phyloP scores from a whole-genome alignment of 192 early-diverging fungal genomes.

The Coemansia sp. region DNA sequence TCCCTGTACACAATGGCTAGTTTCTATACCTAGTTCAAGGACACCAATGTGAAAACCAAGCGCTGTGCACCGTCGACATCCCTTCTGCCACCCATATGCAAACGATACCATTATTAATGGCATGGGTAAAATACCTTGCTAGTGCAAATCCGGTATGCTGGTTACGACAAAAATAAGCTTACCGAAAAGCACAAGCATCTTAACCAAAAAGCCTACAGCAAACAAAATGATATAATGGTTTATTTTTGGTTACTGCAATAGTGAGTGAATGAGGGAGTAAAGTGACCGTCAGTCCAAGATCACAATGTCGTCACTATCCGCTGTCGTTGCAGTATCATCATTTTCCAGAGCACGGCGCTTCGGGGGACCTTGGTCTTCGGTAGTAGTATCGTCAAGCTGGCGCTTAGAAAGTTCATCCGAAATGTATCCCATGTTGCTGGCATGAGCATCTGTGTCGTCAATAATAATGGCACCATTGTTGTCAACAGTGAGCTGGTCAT shows the following conservation, averaged over 20 bases:
- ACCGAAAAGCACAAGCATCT: neutral
- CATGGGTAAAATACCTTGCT: no score
- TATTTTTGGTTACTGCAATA: neutral
- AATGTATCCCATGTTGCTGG: neutral
- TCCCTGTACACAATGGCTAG: no score
- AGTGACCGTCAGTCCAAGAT: neutral
- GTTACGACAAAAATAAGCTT: neutral
- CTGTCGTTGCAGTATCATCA: neutral
- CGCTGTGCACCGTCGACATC: neutral
- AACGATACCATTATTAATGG: neutral
- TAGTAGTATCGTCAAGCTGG: constrained; percentile 11
- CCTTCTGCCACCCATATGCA: no score
- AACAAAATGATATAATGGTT: neutral
- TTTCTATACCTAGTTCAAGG: neutral
- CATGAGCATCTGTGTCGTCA: constrained; percentile 5
- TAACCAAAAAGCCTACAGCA: no score
- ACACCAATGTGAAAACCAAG: neutral
- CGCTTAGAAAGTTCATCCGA: constrained; percentile 34
- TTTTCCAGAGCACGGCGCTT: constrained; percentile 28
- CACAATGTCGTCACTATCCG: neutral
- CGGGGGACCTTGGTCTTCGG: neutral
- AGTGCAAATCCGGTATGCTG: neutral
- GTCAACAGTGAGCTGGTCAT: constrained; percentile 11
- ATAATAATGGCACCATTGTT: constrained; percentile 13
- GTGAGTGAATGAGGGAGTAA: neutral